These are phyloP conservation scores for Peronospora belbahrii DNA, from an alignment of 352 stramenopile species.

Conservation along the genomic window DNA sequence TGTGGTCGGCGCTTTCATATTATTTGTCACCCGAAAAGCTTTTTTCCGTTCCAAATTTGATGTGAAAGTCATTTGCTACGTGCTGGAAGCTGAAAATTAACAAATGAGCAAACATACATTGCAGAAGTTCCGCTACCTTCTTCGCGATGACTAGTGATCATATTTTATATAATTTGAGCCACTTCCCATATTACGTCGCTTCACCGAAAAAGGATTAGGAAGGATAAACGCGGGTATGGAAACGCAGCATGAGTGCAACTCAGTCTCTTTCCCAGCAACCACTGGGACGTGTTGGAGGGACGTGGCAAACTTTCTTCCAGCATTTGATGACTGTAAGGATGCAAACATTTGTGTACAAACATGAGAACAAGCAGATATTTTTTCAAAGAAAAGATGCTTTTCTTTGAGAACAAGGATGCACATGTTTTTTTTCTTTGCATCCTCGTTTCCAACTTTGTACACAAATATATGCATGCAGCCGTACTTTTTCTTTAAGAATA, in stretches of 20 bases:
- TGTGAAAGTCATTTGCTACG: constrained; percentile 3
- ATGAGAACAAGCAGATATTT: too few species aligned
- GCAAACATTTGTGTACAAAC: too few species aligned
- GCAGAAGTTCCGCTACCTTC: neutral
- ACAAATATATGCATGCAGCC: too few species aligned
- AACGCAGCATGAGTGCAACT: neutral
- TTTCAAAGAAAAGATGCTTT: too few species aligned
- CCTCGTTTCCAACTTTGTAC: too few species aligned
- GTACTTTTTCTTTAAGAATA: too few species aligned
- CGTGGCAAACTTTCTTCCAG: neutral
- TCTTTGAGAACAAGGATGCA: too few species aligned
- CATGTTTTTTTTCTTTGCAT: too few species aligned
- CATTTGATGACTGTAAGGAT: too few species aligned
- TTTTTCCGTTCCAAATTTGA: constrained; percentile 1
- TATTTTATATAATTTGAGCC: neutral
- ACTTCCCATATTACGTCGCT: neutral
- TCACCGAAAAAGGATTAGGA: neutral
- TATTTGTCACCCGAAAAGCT: constrained; percentile 2
- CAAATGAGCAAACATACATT: neutral
- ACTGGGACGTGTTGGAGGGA: neutral
- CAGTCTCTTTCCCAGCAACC: neutral
- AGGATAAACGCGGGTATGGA: neutral
- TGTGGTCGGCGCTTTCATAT: neutral
- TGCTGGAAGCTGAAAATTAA: neutral
- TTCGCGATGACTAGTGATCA: neutral